These are phyloP conservation scores for Gastrolobium villosum DNA, from an alignment of 306 rosid species.

Conservation along the genomic window DNA sequence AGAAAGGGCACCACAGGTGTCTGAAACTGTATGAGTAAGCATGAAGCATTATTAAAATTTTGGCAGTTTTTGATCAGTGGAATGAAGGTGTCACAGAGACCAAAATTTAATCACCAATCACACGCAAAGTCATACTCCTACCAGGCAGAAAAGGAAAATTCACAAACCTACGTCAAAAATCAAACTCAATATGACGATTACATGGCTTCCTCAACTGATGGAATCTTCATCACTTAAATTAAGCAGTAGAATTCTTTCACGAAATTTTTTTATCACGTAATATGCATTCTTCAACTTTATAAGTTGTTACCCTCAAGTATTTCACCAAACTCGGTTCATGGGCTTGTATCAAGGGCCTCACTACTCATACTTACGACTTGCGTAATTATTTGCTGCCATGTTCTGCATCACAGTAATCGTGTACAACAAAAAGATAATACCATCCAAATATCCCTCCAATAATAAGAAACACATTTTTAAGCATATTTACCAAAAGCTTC, in stretches of 20 bases:
- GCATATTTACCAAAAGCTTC: conserved; percentile 36
- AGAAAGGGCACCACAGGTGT: not conserved
- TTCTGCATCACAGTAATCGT: conserved; percentile 36
- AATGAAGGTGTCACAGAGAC: not conserved
- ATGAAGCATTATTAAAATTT: not conserved
- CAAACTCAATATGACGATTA: conserved; percentile 26
- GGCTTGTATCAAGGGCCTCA: conserved; percentile 25
- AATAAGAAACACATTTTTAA: conserved; percentile 40
- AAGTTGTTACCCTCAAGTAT: conserved; percentile 21
- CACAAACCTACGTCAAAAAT: conserved; percentile 31
- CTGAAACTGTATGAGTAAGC: not conserved
- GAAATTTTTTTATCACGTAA: not conserved
- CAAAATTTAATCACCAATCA: conserved; percentile 16
- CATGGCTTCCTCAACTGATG: conserved; percentile 32
- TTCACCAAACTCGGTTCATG: conserved; percentile 3
- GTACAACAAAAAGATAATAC: conserved; percentile 36
- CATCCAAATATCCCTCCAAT: conserved; percentile 36
- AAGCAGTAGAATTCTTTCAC: conserved; percentile 32
- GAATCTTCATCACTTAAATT: conserved; percentile 32
- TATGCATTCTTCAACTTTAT: conserved; percentile 32
- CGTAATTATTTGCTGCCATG: conserved; percentile 35
- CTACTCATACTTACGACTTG: conserved; percentile 27
- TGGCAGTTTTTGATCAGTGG: not conserved
- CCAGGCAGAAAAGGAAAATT: conserved; percentile 8
- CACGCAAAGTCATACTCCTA: not conserved